These are phyloP conservation scores for Colletotrichum sp. DNA, from an alignment of 2,329 filamentous ascomycete genomes.

Conservation along the genomic window DNA sequence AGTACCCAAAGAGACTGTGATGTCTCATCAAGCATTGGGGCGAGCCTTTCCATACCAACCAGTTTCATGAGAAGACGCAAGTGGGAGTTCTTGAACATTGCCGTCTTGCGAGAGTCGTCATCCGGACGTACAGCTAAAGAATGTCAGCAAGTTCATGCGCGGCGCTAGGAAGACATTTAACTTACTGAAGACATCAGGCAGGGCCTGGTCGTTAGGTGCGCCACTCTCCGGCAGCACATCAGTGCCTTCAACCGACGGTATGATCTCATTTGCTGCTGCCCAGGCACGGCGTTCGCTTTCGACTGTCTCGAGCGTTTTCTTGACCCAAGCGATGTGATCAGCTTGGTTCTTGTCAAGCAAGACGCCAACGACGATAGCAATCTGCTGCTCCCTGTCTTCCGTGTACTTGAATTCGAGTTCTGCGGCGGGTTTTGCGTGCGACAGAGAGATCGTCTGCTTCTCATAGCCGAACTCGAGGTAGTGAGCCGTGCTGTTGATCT, in stretches of 20 bases:
- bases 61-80: constrained; percentile 84
- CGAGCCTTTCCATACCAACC: constrained; percentile 69
- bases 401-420: constrained; percentile 83
- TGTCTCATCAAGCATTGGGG: constrained; percentile 67
- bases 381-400: constrained; percentile 71
- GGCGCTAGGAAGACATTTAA: constrained; percentile 8
- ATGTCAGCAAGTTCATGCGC: constrained; percentile 30
- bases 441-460: constrained; percentile 69
- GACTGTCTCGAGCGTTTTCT: constrained; percentile 70
- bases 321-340: constrained; percentile 83
- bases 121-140: constrained; percentile 64
- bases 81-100: constrained; percentile 89
- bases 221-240: constrained; percentile 24
- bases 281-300: constrained; percentile 77
- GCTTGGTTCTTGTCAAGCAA: constrained; percentile 80
- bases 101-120: constrained; percentile 68
- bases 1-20: constrained; percentile 81
- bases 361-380: constrained; percentile 80
- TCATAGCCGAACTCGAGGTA: constrained; percentile 93
- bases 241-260: constrained; percentile 42
- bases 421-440: constrained; percentile 72
- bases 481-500: constrained; percentile 80
- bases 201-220: constrained; percentile 37
- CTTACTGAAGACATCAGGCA: constrained; percentile 53
- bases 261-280: constrained; percentile 73